These are phyloP conservation scores for Omphalea diandra DNA, from an alignment of 441 rosid genomes.

Conservation along the genomic window DNA sequence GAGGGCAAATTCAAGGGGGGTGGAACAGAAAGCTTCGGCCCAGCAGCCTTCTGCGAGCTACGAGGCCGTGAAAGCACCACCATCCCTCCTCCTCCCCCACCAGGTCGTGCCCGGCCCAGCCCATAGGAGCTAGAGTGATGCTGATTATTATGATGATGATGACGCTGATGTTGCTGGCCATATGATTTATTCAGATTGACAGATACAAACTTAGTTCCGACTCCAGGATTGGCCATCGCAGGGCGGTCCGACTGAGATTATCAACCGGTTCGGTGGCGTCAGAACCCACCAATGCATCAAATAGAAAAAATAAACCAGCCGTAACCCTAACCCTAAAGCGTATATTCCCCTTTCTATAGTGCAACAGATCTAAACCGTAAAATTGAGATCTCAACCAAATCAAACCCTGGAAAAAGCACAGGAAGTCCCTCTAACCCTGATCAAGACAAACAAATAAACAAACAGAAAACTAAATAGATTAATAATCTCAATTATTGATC, in stretches of 20 bases:
- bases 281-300: conserved; percentile 69
- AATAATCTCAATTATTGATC: not conserved
- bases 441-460: conserved; percentile 14
- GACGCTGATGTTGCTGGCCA: conserved; percentile 61
- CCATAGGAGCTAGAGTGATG: conserved; percentile 41
- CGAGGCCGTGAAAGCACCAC: conserved; percentile 89
- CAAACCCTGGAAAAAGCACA: conserved; percentile 23
- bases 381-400: conserved; percentile 18
- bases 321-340: conserved; percentile 35
- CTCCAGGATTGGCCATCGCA: conserved; percentile 92
- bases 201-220: conserved; percentile 71
- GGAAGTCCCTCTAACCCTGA: conserved; percentile 25
- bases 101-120: conserved; percentile 42
- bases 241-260: conserved; percentile 37
- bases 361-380: conserved; percentile 34
- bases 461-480: conserved; percentile 13
- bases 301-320: conserved; percentile 3
- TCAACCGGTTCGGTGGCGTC: conserved; percentile 40
- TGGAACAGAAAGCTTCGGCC: conserved; percentile 94
- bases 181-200: conserved; percentile 91
- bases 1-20: conserved; percentile 99
- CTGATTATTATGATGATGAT: conserved; percentile 35
- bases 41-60: conserved; percentile 82
- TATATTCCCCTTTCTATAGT: conserved; percentile 5
- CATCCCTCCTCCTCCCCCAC: conserved; percentile 77